phyloP scores from a whole-genome alignment of 768 basidiomycete genomes.

The Tylopilus sp. region DNA sequence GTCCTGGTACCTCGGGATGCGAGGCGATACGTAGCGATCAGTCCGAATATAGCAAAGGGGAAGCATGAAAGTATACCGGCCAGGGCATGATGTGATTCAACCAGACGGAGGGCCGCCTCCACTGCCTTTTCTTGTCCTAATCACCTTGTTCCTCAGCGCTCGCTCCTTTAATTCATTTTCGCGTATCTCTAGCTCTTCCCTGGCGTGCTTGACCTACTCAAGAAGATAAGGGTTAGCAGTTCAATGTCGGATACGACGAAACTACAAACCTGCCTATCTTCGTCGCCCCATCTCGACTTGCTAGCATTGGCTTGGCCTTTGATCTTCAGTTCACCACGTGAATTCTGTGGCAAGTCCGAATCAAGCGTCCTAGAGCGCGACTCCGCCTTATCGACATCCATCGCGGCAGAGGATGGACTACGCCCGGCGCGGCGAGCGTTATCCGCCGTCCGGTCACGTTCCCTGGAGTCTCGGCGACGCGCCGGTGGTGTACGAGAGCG shows the following conservation, averaged over 20 bases:
- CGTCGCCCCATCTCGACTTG: slow-evolving; percentile 53
- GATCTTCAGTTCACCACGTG: slow-evolving; percentile 61
- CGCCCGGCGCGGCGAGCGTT: slow-evolving; percentile 24
- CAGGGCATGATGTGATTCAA: slow-evolving; percentile 15
- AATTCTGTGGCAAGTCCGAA: slow-evolving; percentile 30
- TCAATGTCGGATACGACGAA: slow-evolving; percentile 2
- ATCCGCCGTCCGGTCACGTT: slow-evolving; percentile 17
- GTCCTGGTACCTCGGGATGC: slow-evolving; percentile 23
- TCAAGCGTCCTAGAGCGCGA: slow-evolving; percentile 24
- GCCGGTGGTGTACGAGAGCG: slow-evolving; percentile 36
- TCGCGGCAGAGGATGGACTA: slow-evolving; percentile 22
- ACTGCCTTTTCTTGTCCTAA: slow-evolving; percentile 60
- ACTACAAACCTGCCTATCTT: slow-evolving; percentile 27
- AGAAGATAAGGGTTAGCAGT: slow-evolving; percentile 8
- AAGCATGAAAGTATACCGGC: slow-evolving; percentile 20
- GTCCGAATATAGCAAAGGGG: slow-evolving; percentile 13
- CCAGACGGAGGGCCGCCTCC: slow-evolving; percentile 19
- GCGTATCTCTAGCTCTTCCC: slow-evolving; percentile 54
- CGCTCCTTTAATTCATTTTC: slow-evolving; percentile 82
- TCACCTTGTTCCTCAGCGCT: slow-evolving; percentile 80
- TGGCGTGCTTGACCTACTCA: slow-evolving; percentile 20
- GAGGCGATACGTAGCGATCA: slow-evolving; percentile 24
- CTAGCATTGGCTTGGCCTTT: slow-evolving; percentile 64
- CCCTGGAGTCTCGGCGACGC: slow-evolving; percentile 31
- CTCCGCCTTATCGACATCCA: slow-evolving; percentile 25